Evolutionary conservation across 441 rosid species (phyloP).

Genomic region (Cnidoscolus chayamansa): DNA sequence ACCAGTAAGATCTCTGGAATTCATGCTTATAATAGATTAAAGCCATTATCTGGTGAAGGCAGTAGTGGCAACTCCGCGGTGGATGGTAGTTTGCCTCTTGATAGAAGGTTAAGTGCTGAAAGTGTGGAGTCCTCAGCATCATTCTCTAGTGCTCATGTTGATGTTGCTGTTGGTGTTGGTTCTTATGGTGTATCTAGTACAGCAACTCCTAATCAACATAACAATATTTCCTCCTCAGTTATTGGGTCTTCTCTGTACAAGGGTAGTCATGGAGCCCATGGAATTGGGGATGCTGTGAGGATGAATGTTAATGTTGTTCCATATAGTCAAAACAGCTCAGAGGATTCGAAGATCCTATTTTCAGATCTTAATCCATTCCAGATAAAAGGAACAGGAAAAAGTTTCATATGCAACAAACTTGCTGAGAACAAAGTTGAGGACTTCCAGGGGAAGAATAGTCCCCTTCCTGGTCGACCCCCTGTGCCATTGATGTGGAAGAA

Average conservation of each 20-base stretch:
- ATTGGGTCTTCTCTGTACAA: conserved; percentile 50
- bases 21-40: conserved; percentile 41
- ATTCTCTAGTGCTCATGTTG: conserved; percentile 32
- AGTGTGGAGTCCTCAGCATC: conserved; percentile 38
- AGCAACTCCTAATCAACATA: conserved; percentile 45
- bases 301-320: conserved; percentile 81
- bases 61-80: conserved; percentile 49
- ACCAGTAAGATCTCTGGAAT: conserved; percentile 43
- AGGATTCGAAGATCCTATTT: conserved; percentile 73
- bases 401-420: conserved; percentile 48
- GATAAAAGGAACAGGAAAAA: conserved; percentile 74
- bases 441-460: conserved; percentile 53
- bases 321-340: conserved; percentile 56
- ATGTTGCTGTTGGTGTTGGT: conserved; percentile 50
- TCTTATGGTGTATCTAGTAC: conserved; percentile 45
- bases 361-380: conserved; percentile 96
- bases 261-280: conserved; percentile 55
- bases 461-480: conserved; percentile 66
- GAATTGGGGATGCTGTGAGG: conserved; percentile 48
- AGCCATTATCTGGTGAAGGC: conserved; percentile 62
- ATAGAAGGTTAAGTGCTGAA: conserved; percentile 39
- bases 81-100: conserved; percentile 32
- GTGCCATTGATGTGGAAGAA: conserved; percentile 81
- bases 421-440: conserved; percentile 55
- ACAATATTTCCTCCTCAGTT: conserved; percentile 44